Base-by-base conservation (phyloP, 257 asterid genomes). In the Rubia yunnanensis region DNA sequence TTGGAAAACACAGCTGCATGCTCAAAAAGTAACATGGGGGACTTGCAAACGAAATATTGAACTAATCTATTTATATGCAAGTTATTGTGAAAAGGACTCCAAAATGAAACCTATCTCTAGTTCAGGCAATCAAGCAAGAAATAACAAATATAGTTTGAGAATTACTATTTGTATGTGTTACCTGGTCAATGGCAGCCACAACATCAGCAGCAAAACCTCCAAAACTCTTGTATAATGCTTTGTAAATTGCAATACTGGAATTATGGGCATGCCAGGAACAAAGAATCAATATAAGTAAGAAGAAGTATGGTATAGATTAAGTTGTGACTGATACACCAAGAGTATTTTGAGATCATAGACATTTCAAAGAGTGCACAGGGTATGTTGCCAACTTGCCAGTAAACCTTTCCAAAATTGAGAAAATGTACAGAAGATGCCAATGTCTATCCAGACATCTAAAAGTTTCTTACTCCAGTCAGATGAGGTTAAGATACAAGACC, bases 191-290 rank as follows among this genome's bases (percentile, higher is more conserved):
- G 74, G 99, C 97, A 61, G 99, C 97, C 77, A 94, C 99, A 44
- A 94, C 97, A 68, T 94, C 99, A 32, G 99, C 99, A 70, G 99
- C 99, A 69, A 94, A 94, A 74, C 99, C 99, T 74, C 99, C 99
- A 69, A 94, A 90, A 78, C 99, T 94, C 89, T 90, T 94, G 86
- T 94, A 94, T 68, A 94, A 70, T 55, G 99, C 97, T 82, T 94
- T 94, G 64, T 94, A 94, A 66, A 94, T 88, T 69, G 99, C 97
- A 82, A 94, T 56, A 68, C 97, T 94, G 41, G 59, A 48, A 62
- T 32, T 22, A 69, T 72, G 57, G 63, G 38, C 50, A 73, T 36
- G 17, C 5, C 9, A 76, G 78, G 49, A 76, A 63, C 70, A 68
- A 70, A 65, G 39, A 17, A 50, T 9, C 32, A 48, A 46, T 23